Conservation (phyloP, 177 flowering plant species). For the Tripterygium wilfordii region DNA sequence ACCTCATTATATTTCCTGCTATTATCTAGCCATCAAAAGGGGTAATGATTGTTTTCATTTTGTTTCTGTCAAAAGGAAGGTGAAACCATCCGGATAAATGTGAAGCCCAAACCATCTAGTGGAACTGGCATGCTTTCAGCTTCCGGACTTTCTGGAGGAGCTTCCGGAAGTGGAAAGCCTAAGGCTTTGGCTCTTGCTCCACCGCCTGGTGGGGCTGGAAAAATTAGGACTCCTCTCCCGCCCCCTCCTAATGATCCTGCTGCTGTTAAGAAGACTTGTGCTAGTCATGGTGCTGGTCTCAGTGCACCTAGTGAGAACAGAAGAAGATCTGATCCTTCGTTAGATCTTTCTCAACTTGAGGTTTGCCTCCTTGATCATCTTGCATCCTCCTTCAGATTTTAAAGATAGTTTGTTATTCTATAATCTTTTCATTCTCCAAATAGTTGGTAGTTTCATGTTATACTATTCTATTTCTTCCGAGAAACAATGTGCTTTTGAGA, state of each 20-base stretch:
- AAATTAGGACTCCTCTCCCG: conserved; percentile 75
- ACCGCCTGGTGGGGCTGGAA: conserved; percentile 70
- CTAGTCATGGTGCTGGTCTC: conserved; percentile 21
- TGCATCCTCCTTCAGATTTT: no score
- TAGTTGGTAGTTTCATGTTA: no score
- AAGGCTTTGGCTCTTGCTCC: conserved; percentile 62
- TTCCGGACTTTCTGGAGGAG: conserved; percentile 66
- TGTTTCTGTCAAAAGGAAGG: conserved; percentile 64
- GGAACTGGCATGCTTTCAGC: conserved; percentile 93
- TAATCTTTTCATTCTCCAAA: no score
- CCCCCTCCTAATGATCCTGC: conserved; percentile 98
- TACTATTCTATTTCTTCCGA: no score
- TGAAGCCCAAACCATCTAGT: conserved; percentile 74
- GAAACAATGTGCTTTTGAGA: no score
- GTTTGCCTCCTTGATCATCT: conserved; percentile 41
- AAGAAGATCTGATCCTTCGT: conserved; percentile 52
- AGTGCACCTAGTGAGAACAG: conserved; percentile 40
- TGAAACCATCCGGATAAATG: conserved; percentile 94
- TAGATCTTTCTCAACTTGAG: conserved; percentile 85
- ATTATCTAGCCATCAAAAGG: not conserved
- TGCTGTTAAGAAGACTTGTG: conserved; percentile 46
- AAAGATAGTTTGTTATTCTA: no score
- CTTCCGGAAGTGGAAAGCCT: conserved; percentile 46
- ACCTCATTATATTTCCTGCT: no score
- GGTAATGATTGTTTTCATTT: not conserved